These are phyloP conservation scores for Curvularia hawaiiensis DNA, from an alignment of 2,329 filamentous ascomycete genomes.

Conservation along the genomic window DNA sequence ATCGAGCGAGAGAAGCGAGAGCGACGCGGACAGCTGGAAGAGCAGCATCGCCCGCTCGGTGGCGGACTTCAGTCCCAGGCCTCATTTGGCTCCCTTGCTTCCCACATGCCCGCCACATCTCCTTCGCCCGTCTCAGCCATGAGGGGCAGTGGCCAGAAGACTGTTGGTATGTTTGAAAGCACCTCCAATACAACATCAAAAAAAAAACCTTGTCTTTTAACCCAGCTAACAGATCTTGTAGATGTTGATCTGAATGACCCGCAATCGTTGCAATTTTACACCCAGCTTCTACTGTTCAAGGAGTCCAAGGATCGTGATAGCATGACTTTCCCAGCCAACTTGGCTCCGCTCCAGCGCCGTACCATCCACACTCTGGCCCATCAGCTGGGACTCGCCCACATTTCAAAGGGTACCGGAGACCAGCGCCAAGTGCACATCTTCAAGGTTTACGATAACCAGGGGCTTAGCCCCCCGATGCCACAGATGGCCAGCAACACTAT, in stretches of 20 bases:
- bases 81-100: constrained; percentile 79
- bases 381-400: constrained; percentile 89
- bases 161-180: constrained; percentile 43
- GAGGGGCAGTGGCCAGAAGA: constrained; percentile 52
- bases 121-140: constrained; percentile 69
- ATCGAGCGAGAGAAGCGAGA: constrained; percentile 98
- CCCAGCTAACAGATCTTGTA: constrained; percentile 35
- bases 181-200: constrained; percentile 7
- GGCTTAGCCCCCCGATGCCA: constrained; percentile 66
- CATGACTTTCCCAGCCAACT: constrained; percentile 79
- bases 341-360: constrained; percentile 82
- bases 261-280: constrained; percentile 84
- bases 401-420: constrained; percentile 86
- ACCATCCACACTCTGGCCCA: constrained; percentile 94
- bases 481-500: constrained; percentile 68
- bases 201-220: constrained; percentile 1
- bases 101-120: constrained; percentile 66
- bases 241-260: constrained; percentile 93
- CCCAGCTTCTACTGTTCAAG: constrained; percentile 87
- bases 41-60: constrained; percentile 83
- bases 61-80: constrained; percentile 79
- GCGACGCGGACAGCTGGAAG: constrained; percentile 91
- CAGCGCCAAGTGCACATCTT: constrained; percentile 90
- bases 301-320: constrained; percentile 77
- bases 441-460: constrained; percentile 65